phyloP scores from a whole-genome alignment of 495 filamentous ascomycete species.

The Terfezia boudieri region DNA sequence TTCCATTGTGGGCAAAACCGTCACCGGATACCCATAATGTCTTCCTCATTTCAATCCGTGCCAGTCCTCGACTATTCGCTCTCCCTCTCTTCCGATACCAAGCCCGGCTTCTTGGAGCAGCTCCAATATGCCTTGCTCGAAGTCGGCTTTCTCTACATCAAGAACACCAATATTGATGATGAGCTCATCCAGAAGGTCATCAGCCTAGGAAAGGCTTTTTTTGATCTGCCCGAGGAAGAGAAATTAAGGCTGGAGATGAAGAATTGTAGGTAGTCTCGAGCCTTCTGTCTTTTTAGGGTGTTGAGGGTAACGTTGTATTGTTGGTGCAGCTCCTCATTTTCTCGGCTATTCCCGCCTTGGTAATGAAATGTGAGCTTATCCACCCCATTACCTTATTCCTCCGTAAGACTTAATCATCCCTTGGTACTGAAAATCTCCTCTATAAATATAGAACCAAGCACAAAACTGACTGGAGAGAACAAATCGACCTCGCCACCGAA shows the following conservation, averaged over 20 bases:
- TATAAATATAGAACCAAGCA: conserved; percentile 23
- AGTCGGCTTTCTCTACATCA: conserved; percentile 83
- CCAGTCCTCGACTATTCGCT: conserved; percentile 62
- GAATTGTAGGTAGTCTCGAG: conserved; percentile 16
- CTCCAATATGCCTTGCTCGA: conserved; percentile 65
- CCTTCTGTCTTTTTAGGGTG: neutral
- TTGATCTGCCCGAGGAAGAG: conserved; percentile 60
- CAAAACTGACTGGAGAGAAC: conserved; percentile 51
- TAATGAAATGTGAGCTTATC: conserved; percentile 27
- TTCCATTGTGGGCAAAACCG: too few relatives aligned
- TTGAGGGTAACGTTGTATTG: neutral
- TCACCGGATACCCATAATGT: too few relatives aligned
- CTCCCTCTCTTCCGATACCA: conserved; percentile 39
- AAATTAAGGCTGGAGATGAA: conserved; percentile 28
- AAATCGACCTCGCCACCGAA: conserved; percentile 71
- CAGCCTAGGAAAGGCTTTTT: conserved; percentile 46
- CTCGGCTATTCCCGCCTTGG: conserved; percentile 39
- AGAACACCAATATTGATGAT: conserved; percentile 54
- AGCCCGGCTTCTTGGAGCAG: conserved; percentile 45
- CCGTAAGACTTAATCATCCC: neutral
- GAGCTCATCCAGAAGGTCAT: conserved; percentile 45
- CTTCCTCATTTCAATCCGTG: conserved; percentile 43
- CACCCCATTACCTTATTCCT: neutral
- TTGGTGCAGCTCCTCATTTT: conserved; percentile 21
- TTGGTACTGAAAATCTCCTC: neutral